Percentiles rank a stretch among this genome's conserved stretches.
phyloP scores from a whole-genome alignment of 2,329 filamentous ascomycete species.

The Apiospora sp. region DNA sequence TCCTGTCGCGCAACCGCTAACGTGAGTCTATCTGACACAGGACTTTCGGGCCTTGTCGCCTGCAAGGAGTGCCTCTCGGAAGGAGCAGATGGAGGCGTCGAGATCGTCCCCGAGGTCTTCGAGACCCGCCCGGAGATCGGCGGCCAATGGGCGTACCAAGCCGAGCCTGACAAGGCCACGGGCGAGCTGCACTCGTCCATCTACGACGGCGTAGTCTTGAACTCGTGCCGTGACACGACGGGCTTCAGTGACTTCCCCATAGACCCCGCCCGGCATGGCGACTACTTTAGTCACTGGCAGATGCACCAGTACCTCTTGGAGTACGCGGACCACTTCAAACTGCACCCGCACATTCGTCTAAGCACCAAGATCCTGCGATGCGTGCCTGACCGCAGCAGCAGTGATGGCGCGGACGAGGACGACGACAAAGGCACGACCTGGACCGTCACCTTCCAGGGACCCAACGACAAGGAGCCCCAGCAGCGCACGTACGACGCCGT shows the following conservation, averaged over 20 bases:
- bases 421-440: constrained; percentile 31
- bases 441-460: constrained; percentile 37
- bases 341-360: constrained; percentile 45
- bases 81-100: constrained; percentile 35
- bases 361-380: constrained; percentile 43
- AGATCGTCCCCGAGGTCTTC: constrained; percentile 41
- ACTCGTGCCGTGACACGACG: constrained; percentile 48
- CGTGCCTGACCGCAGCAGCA: constrained; percentile 35
- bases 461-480: constrained; percentile 31
- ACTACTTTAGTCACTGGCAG: constrained; percentile 46
- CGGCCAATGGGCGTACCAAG: constrained; percentile 49
- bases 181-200: constrained; percentile 43
- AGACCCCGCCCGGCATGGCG: constrained; percentile 46
- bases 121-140: constrained; percentile 46
- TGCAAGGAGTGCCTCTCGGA: constrained; percentile 49
- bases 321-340: constrained; percentile 46
- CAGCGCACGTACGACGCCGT: constrained; percentile 44
- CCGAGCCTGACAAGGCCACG: constrained; percentile 31
- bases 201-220: constrained; percentile 46
- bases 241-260: constrained; percentile 50
- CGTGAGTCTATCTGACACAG: constrained; percentile 30
- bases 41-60: constrained; percentile 45
- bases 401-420: neutral
- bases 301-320: constrained; percentile 46
- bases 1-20: neutral